Percentiles rank a stretch among this genome's conserved stretches.
Evolutionary conservation across 2,329 filamentous ascomycete genomes (phyloP).

Genomic region (Arthrobotrys iridis): DNA sequence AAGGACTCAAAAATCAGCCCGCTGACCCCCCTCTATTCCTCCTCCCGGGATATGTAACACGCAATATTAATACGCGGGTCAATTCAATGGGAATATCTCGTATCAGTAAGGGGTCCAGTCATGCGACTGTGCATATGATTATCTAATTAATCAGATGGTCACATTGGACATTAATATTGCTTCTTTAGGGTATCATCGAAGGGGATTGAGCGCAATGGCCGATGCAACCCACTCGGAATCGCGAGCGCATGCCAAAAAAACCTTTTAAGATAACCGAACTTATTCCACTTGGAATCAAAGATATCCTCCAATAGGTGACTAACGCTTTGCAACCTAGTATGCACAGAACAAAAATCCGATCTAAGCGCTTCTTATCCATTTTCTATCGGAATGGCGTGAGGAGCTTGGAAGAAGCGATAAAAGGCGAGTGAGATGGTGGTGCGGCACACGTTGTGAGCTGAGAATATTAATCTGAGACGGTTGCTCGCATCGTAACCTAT

Average conservation of each 20-base stretch:
- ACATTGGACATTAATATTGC: constrained; percentile 8
- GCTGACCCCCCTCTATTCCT: neutral
- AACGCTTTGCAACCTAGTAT: neutral
- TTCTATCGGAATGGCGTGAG: neutral
- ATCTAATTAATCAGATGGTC: constrained; percentile 35
- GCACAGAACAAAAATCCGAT: neutral
- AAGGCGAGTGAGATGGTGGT: constrained; percentile 5
- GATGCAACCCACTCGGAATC: neutral
- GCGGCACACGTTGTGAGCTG: neutral
- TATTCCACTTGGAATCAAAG: constrained; percentile 30
- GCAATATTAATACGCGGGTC: neutral
- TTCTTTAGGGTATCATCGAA: neutral
- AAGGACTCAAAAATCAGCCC: neutral
- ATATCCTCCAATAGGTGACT: neutral
- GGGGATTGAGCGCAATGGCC: neutral
- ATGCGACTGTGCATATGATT: constrained; percentile 44
- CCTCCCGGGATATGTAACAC: neutral
- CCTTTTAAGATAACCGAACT: neutral
- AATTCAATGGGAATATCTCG: constrained; percentile 10
- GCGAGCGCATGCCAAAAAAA: neutral
- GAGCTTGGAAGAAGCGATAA: neutral
- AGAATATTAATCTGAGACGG: neutral
- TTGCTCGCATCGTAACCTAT: neutral
- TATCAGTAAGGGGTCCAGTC: constrained; percentile 30
- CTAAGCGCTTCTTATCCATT: neutral